phyloP scores from a whole-genome alignment of 1,284 basidiomycete genomes.

The Marasmius sp. region DNA sequence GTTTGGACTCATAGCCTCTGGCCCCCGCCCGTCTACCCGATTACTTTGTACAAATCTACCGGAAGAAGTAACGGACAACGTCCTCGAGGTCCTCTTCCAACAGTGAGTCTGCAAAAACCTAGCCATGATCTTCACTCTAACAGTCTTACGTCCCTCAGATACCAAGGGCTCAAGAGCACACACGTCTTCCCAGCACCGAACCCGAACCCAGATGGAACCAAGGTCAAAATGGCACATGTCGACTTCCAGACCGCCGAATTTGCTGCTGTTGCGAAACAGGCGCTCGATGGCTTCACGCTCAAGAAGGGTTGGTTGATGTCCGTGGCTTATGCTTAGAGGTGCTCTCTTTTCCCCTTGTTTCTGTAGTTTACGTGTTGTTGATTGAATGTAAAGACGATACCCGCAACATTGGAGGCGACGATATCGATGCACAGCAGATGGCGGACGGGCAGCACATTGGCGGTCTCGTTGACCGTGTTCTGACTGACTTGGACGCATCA shows the following conservation, averaged over 20 bases:
- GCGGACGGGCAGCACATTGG: too few species aligned
- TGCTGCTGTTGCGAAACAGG: slow-evolving; percentile 75
- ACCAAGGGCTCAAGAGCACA: slow-evolving; percentile 74
- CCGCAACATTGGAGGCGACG: not conserved
- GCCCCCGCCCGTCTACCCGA: slow-evolving; percentile 62
- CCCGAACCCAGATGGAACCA: slow-evolving; percentile 57
- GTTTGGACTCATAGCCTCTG: slow-evolving; percentile 30
- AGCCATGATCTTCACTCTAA: slow-evolving; percentile 4
- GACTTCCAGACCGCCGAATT: slow-evolving; percentile 71
- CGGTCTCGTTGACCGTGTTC: too few species aligned
- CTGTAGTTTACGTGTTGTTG: not conserved
- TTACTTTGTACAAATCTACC: slow-evolving; percentile 79
- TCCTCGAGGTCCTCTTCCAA: slow-evolving; percentile 82
- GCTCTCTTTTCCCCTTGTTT: slow-evolving; percentile 14
- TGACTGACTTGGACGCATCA: too few species aligned
- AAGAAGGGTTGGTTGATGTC: slow-evolving; percentile 83
- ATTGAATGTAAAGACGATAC: not conserved
- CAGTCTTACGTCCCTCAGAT: slow-evolving; percentile 39
- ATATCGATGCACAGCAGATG: not conserved
- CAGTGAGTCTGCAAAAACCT: slow-evolving; percentile 55
- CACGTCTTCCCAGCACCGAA: slow-evolving; percentile 67
- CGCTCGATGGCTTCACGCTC: slow-evolving; percentile 75
- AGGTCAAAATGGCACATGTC: slow-evolving; percentile 75
- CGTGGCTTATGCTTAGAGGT: slow-evolving; percentile 64
- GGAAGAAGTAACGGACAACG: slow-evolving; percentile 78